Evolutionary conservation across 1,284 basidiomycete genomes (phyloP).

Genomic region (Microstroma glucosiphilum): DNA sequence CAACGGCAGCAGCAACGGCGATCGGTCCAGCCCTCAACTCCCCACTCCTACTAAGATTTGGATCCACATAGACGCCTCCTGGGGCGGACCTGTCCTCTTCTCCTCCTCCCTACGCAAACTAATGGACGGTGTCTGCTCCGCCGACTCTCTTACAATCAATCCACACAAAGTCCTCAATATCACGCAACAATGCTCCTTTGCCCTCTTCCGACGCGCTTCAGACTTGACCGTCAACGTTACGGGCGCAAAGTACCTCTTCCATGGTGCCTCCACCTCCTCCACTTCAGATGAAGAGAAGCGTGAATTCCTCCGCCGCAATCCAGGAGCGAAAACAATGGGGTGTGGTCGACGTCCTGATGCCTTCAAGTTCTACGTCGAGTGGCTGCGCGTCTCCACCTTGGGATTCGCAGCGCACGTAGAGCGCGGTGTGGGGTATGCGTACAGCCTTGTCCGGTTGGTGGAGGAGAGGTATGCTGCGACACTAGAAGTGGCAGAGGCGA

Average conservation of each 20-base stretch:
- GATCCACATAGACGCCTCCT: slow-evolving; percentile 53
- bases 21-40: neutral
- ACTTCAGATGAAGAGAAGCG: slow-evolving; percentile 9
- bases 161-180: slow-evolving; percentile 53
- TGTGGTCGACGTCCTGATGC: slow-evolving; percentile 52
- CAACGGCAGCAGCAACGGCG: no score
- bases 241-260: slow-evolving; percentile 53
- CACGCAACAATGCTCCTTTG: slow-evolving; percentile 52
- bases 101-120: slow-evolving; percentile 26
- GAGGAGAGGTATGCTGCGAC: slow-evolving; percentile 3
- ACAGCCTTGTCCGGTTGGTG: slow-evolving; percentile 25
- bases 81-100: slow-evolving; percentile 52
- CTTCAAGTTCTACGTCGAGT: slow-evolving; percentile 52
- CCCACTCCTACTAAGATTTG: slow-evolving; percentile 21
- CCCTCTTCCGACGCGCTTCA: slow-evolving; percentile 46
- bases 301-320: slow-evolving; percentile 23
- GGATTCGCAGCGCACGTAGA: slow-evolving; percentile 47
- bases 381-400: slow-evolving; percentile 49
- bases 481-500: slow-evolving; percentile 26
- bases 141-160: slow-evolving; percentile 52
- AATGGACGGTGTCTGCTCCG: slow-evolving; percentile 42
- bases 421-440: slow-evolving; percentile 28
- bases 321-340: slow-evolving; percentile 39
- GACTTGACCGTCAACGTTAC: slow-evolving; percentile 49
- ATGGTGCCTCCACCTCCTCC: slow-evolving; percentile 19